Evolutionary conservation across 2,329 filamentous ascomycete species (phyloP), one percentile per base, ranked within the genome.

Genomic region (Dactylellina cionopaga): DNA sequence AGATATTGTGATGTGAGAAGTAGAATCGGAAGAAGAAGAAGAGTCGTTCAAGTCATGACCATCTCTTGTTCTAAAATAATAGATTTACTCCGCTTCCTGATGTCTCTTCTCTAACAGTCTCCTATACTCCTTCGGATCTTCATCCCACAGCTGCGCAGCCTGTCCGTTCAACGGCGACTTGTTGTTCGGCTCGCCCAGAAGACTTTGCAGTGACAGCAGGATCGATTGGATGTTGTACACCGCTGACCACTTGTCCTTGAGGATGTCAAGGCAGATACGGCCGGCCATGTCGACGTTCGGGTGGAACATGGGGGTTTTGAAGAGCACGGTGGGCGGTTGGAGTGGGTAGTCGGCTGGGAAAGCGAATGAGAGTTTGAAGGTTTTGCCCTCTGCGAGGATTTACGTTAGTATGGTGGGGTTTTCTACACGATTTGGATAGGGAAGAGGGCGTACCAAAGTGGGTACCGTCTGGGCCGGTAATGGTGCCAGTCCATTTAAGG

Each of bases 291-390:
- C 95, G 77, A 99, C 92, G 78, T 99, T 99, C 59, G 95, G 95
- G 81, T 99, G 95, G 85, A 98, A 99, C 82, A 99, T 97, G 35
- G 95, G 95, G 5, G 96, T 99, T 84, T 93, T 96, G 88, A 97
- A 99, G 70, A 96, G 86, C 15, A 99, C 95, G 1, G 90, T 92
- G 0, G 95, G 95, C 19, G 95, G 88, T 1, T 89, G 87, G 81
- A 97, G 97, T 7, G 95, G 95, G 80, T 99, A 99, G 83, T 94
- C 96, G 77, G 87, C 84, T 6, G 94, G 92, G 82, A 98, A 99
- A 49, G 88, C 85, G 80, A 99, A 94, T 76, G 89, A 90, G 76
- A 99, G 90, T 84, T 97, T 98, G 83, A 99, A 90, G 49, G 88
- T 91, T 59, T 98, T 87, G 75, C 88, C 88, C 35, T 91, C 89